phyloP scores from a whole-genome alignment of 495 filamentous ascomycete genomes.

The Xylaria acuta region DNA sequence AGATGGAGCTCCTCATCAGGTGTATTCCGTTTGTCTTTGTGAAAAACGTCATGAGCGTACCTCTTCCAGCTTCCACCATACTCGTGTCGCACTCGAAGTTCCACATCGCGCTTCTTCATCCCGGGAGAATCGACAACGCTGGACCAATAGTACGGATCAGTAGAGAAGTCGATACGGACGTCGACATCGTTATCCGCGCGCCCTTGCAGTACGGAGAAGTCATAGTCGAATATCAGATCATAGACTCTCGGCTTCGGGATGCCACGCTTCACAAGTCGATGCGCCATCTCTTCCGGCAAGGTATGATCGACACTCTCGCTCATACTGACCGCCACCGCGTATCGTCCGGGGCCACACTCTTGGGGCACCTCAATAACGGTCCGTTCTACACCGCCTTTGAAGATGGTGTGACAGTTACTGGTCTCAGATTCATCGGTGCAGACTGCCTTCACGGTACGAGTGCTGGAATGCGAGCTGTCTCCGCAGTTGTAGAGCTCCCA shows the following conservation, averaged over 20 bases:
- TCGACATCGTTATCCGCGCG: background rate
- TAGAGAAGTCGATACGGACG: constrained; percentile 1
- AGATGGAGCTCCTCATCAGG: constrained; percentile 26
- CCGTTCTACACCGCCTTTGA: background rate
- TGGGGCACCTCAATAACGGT: constrained; percentile 47
- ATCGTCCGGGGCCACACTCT: constrained; percentile 44
- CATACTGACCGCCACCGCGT: constrained; percentile 46
- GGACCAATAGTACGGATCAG: constrained; percentile 6
- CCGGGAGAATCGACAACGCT: background rate
- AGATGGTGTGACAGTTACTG: constrained; percentile 3
- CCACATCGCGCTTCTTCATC: background rate
- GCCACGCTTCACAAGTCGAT: background rate
- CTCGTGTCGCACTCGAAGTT: constrained; percentile 8
- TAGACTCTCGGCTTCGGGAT: constrained; percentile 23
- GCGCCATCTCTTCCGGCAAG: background rate
- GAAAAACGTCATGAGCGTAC: background rate
- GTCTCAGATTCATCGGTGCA: constrained; percentile 7
- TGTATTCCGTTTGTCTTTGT: constrained; percentile 20
- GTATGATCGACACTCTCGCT: background rate
- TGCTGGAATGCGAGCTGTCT: background rate
- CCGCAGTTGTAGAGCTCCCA: background rate
- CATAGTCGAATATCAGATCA: constrained; percentile 35
- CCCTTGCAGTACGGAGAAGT: constrained; percentile 22
- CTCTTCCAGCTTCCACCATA: constrained; percentile 1
- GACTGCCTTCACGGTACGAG: background rate